Base-by-base conservation (phyloP, 1,284 basidiomycete species). In the Apiotrichum sp. region DNA sequence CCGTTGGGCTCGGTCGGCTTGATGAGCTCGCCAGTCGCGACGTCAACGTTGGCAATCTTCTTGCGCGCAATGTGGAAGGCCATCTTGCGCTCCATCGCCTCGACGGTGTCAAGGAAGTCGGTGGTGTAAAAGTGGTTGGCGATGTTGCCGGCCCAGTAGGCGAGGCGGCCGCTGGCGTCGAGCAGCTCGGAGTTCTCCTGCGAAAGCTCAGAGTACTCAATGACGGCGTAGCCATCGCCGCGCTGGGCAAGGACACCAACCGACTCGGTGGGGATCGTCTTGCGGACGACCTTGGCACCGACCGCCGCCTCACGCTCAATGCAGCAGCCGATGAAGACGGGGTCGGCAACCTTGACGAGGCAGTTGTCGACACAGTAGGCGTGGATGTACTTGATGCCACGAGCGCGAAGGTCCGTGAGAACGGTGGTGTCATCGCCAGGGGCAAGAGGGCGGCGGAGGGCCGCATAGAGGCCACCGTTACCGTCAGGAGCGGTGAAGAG, bases 321-420 rank as follows among this genome's bases (percentile, higher is more conserved):
- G 77, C 89, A 89, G 77, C 88, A 93, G 38, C 96, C 96, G 65
- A 98, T 77, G 81, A 99, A 98, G 72, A 92, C 83, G 14, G 96
- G 96, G 74, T 99, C 96, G 55, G 93, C 95, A 55, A 99, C 91
- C 62, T 87, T 85, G 65, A 98, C 96, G 62, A 99, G 88, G 77
- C 95, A 98, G 80, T 99, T 99, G 81, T 98, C 96, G 66, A 99
- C 95, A 67, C 95, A 87, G 79, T 97, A 98, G 1, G 86, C 89
- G 77, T 99, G 95, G 45, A 99, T 81, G 77, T 93, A 97, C 59
- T 85, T 81, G 69, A 98, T 80, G 46, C 86, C 84, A 63, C 92
- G 91, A 52, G 78, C 73, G 43, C 80, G 78, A 58, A 98, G 82
- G 75, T 98, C 91, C 43, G 86, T 82, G 50, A 98, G 83, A 52